A percentile compares a stretch with the other conserved stretches of the same genome.
Conservation (phyloP, 139 green algal genomes). For the Picochlorum sp. region DNA sequence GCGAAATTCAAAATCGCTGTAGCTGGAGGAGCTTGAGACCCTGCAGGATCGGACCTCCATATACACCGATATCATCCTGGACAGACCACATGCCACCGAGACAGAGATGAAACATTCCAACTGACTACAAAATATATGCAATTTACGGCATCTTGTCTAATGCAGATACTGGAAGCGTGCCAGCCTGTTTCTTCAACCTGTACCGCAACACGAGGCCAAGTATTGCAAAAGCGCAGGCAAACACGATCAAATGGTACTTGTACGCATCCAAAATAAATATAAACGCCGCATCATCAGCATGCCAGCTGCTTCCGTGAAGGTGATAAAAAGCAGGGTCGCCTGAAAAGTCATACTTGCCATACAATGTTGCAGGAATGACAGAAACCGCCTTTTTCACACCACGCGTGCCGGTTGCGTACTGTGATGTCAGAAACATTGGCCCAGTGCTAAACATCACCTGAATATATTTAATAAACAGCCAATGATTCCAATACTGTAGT, state of each 20-base stretch:
- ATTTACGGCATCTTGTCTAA: no score
- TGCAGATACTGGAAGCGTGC: not conserved
- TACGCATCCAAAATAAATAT: constrained; percentile 40
- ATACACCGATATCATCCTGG: no score
- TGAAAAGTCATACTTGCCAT: constrained; percentile 42
- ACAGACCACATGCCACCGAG: no score
- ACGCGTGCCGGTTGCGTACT: constrained; percentile 8
- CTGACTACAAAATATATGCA: no score
- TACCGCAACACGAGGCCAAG: not conserved
- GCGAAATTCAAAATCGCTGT: no score
- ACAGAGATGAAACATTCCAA: no score
- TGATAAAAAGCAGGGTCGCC: constrained; percentile 31
- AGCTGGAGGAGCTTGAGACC: no score
- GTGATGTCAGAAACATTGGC: constrained; percentile 48
- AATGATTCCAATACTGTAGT: constrained; percentile 33
- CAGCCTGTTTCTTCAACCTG: not conserved
- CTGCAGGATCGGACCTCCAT: no score
- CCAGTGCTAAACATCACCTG: constrained; percentile 54
- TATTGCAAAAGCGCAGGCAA: not conserved
- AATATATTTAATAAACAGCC: constrained; percentile 43
- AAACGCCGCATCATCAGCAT: constrained; percentile 36
- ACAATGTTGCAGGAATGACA: constrained; percentile 28
- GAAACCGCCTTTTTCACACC: constrained; percentile 9
- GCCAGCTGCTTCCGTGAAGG: constrained; percentile 42
- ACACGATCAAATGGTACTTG: constrained; percentile 7